Conservation (phyloP, 2,329 filamentous ascomycete genomes). For the Fusarium floridanum region DNA sequence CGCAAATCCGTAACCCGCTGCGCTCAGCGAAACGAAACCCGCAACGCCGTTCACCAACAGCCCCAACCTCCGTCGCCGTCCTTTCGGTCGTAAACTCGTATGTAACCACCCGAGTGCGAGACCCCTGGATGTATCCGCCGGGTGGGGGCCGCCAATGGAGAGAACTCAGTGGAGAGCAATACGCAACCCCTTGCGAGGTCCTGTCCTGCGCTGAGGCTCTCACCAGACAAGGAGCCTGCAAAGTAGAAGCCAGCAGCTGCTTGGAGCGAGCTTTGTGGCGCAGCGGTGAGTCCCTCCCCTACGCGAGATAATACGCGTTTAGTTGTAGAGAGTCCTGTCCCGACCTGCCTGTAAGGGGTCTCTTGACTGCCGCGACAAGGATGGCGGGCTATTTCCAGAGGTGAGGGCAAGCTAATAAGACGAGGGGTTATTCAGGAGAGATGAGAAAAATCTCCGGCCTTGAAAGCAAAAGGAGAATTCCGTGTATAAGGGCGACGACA, state of each 20-base stretch:
- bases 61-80: background rate
- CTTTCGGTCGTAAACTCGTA: conserved; percentile 30
- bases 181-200: conserved; percentile 15
- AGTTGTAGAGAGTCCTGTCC: background rate
- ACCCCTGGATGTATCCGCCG: conserved; percentile 29
- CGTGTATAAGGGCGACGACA: background rate
- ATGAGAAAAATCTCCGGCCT: background rate
- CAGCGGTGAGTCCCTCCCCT: conserved; percentile 4
- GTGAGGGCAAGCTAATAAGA: background rate
- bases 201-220: conserved; percentile 28
- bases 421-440: background rate
- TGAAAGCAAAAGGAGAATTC: background rate
- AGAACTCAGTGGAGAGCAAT: conserved; percentile 5
- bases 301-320: conserved; percentile 8
- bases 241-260: background rate
- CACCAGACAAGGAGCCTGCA: conserved; percentile 17
- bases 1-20: background rate
- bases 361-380: background rate
- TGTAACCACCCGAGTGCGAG: conserved; percentile 33
- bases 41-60: conserved; percentile 17
- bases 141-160: conserved; percentile 34
- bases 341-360: background rate
- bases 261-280: conserved; percentile 12
- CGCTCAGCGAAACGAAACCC: background rate
- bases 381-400: background rate